Conservation (phyloP, 495 filamentous ascomycete species). For the Lophiostoma macrostomum region DNA sequence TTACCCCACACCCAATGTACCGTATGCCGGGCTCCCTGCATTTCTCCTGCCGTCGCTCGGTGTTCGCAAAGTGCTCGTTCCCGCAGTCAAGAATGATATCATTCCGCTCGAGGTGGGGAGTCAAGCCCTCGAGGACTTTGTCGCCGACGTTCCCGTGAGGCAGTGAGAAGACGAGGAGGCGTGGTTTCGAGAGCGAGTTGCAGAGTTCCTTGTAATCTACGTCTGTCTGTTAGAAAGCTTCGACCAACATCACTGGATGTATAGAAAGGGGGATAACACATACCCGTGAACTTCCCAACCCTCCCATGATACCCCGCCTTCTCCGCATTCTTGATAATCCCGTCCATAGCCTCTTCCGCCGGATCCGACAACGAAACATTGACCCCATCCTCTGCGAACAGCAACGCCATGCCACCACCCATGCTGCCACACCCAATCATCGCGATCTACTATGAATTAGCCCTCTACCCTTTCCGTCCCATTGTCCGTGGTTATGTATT, state of each 20-base stretch:
- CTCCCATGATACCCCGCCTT: conserved; percentile 38
- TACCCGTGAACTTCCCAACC: conserved; percentile 40
- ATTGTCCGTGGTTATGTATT: no score
- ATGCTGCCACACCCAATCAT: conserved; percentile 65
- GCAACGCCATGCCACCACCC: conserved; percentile 64
- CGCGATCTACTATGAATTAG: no score
- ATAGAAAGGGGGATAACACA: conserved; percentile 41
- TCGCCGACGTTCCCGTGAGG: conserved; percentile 69
- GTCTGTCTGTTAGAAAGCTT: neutral
- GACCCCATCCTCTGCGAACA: conserved; percentile 60
- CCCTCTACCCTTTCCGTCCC: no score
- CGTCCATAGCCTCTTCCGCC: conserved; percentile 48
- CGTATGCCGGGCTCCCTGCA: conserved; percentile 53
- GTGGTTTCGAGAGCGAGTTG: conserved; percentile 32
- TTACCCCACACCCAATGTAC: conserved; percentile 69
- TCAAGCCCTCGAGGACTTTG: conserved; percentile 58
- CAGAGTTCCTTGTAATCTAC: conserved; percentile 23
- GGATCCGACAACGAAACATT: conserved; percentile 62
- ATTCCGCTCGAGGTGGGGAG: conserved; percentile 53
- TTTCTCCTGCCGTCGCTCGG: conserved; percentile 60
- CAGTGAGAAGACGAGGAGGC: conserved; percentile 62
- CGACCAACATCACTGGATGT: neutral
- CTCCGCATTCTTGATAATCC: conserved; percentile 39
- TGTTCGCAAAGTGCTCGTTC: conserved; percentile 69
- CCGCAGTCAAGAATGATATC: conserved; percentile 72